Conservation (phyloP, 2,329 filamentous ascomycete species). For the Chaetomium sp. region DNA sequence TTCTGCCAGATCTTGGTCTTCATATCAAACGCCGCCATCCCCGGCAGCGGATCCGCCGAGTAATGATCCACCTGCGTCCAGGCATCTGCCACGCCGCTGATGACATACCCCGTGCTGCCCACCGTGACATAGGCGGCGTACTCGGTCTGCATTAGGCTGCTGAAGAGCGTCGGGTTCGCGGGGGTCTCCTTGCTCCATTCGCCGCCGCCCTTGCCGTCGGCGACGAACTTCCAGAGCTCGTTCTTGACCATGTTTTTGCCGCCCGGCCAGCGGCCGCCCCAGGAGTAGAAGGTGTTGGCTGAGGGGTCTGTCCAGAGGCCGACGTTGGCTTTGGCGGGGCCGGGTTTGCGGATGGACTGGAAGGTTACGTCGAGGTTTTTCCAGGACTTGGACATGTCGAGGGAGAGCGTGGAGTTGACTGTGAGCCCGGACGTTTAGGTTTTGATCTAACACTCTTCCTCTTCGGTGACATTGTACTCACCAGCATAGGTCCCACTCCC, state of each 20-base stretch:
- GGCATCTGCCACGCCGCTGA: conserved; percentile 12
- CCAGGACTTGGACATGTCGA: conserved; percentile 21
- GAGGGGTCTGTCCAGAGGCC: conserved; percentile 9
- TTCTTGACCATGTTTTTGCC: not conserved
- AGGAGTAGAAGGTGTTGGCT: conserved; percentile 9
- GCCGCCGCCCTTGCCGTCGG: conserved; percentile 16
- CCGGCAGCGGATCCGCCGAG: conserved; percentile 7
- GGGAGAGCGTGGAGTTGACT: conserved; percentile 20
- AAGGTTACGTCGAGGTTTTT: conserved; percentile 4
- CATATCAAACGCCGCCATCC: conserved; percentile 17
- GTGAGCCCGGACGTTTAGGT: not conserved
- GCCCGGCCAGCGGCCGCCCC: conserved; percentile 11
- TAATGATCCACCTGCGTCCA: conserved; percentile 10
- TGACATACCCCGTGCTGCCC: conserved; percentile 11
- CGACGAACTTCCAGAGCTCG: conserved; percentile 16
- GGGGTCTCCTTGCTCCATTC: conserved; percentile 5
- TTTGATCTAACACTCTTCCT: not conserved
- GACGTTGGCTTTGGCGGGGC: conserved; percentile 3
- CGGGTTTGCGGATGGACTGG: conserved; percentile 2
- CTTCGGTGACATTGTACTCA: not conserved
- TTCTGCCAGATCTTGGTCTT: conserved; percentile 12
- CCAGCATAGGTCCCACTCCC: not conserved
- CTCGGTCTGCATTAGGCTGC: conserved; percentile 7
- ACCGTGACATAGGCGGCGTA: conserved; percentile 8
- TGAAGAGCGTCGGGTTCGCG: conserved; percentile 7